Percentiles rank a stretch among this genome's conserved stretches.
These are phyloP conservation scores for Geotrichum klebahnii DNA, from an alignment of 1,139 yeast genomes.

Conservation along the genomic window DNA sequence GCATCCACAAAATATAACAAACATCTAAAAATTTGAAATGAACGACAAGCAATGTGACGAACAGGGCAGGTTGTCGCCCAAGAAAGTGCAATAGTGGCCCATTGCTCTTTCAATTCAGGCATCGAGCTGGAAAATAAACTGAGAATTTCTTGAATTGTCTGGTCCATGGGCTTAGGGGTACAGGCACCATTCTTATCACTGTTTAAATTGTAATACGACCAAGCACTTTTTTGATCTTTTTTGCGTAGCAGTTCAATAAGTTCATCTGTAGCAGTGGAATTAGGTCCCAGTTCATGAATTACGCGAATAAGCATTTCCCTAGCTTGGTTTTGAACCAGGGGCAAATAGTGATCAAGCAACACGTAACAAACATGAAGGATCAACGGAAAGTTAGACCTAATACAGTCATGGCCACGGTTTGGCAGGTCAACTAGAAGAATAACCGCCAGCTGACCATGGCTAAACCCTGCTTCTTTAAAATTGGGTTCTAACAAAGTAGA, in stretches of 20 bases:
- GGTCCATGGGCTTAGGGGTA: slow-evolving; percentile 84
- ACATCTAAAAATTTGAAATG: slow-evolving; percentile 88
- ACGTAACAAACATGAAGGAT: slow-evolving; percentile 78
- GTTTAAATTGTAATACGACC: slow-evolving; percentile 86
- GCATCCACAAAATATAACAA: slow-evolving; percentile 74
- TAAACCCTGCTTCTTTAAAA: slow-evolving; percentile 72
- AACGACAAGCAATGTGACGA: slow-evolving; percentile 92
- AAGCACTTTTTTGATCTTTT: slow-evolving; percentile 48
- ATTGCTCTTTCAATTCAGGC: slow-evolving; percentile 63
- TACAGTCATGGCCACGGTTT: slow-evolving; percentile 43
- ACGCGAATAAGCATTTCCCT: slow-evolving; percentile 68
- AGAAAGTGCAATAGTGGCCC: slow-evolving; percentile 78
- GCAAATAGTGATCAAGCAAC: slow-evolving; percentile 79
- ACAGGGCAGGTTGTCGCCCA: slow-evolving; percentile 99
- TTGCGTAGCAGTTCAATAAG: slow-evolving; percentile 48
- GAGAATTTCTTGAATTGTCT: slow-evolving; percentile 62
- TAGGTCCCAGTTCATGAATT: slow-evolving; percentile 52
- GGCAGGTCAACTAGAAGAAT: slow-evolving; percentile 79
- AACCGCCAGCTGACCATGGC: slow-evolving; percentile 81
- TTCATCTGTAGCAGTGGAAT: slow-evolving; percentile 47
- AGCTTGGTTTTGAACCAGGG: slow-evolving; percentile 81
- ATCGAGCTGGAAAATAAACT: slow-evolving; percentile 50
- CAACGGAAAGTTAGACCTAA: slow-evolving; percentile 54
- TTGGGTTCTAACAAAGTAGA: slow-evolving; percentile 51
- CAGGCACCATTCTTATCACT: slow-evolving; percentile 76